Base-by-base conservation (phyloP, 176 grass and related monocot species). In the Phoenix dactylifera region DNA sequence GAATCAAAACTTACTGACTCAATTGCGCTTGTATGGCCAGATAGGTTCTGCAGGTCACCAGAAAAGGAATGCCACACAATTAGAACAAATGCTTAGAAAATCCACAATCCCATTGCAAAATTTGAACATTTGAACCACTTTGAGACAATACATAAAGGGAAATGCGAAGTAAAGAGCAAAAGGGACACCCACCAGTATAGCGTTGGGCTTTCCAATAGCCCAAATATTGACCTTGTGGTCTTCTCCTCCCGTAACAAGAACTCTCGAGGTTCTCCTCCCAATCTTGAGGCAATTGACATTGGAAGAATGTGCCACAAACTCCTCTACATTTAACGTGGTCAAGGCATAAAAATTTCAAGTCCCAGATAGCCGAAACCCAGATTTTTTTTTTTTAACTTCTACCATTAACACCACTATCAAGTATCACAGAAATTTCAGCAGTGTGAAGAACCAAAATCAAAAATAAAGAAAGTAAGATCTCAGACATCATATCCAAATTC, bases 251-350 rank as follows among this genome's bases (percentile, higher is more conserved):
- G 92, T 96, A 24, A 96, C 83, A 7, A 96, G 92, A 67, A 96
- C 83, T 24, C 92, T 84, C 4, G 87, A 96, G 9, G 92, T 88
- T 71, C 82, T 96, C 80, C 87, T 82, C 52, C 92, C 92, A 18
- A 96, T 96, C 82, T 87, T 96, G 64, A 96, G 92, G 69, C 92
- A 96, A 83, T 96, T 96, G 15, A 96, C 87, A 85, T 90, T 96
- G 72, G 92, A 96, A 14, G 87, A 63, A 63, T 96, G 92, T 3
- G 92, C 92, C 24, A 96, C 92, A 91, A 96, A 96, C 83, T 96
- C 92, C 92, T 96, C 92, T 95, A 70, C 15, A 16, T 26, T 22
- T 56, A 70, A 82, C 22, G 17, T 39, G 63, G 92, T 96, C 72
- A 96, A 91, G 87, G 65, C 49, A 58, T 66, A 20, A 22, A 58